Conservation (phyloP, 2,329 filamentous ascomycete species). For the Alternaria brassicae region DNA sequence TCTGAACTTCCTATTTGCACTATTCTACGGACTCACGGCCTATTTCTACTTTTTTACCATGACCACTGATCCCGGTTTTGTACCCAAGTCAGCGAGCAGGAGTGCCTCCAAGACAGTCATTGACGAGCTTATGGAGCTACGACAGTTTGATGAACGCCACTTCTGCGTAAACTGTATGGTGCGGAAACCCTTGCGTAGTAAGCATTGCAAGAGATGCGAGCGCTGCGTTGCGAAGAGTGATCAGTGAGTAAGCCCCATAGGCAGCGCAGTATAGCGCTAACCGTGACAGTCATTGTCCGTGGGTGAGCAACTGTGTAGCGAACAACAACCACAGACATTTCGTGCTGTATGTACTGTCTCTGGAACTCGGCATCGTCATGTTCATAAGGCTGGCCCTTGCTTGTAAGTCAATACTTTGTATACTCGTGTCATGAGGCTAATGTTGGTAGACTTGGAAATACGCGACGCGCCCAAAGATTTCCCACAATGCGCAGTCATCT, state of each 20-base stretch:
- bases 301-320: conserved; percentile 96
- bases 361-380: conserved; percentile 76
- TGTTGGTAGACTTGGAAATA: conserved; percentile 66
- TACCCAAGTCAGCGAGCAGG: conserved; percentile 88
- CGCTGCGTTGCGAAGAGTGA: conserved; percentile 96
- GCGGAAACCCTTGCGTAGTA: conserved; percentile 87
- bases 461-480: conserved; percentile 59
- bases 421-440: conserved; percentile 27
- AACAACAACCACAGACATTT: conserved; percentile 97
- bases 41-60: conserved; percentile 92
- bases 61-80: conserved; percentile 87
- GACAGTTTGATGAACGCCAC: conserved; percentile 92
- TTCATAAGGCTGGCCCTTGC: conserved; percentile 76
- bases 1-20: conserved; percentile 76
- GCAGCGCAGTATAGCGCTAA: conserved; percentile 22
- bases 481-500: conserved; percentile 74
- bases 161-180: conserved; percentile 97
- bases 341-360: conserved; percentile 81
- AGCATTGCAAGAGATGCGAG: conserved; percentile 90
- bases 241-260: conserved; percentile 69
- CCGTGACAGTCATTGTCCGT: conserved; percentile 83
- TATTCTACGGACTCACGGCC: conserved; percentile 68
- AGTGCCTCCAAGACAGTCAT: conserved; percentile 90
- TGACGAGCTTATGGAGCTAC: conserved; percentile 80
- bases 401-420: conserved; percentile 61